Percentiles rank a stretch among this genome's conserved stretches.
Conservation (phyloP, 75 land plant species). For the Azolla pinnata region DNA sequence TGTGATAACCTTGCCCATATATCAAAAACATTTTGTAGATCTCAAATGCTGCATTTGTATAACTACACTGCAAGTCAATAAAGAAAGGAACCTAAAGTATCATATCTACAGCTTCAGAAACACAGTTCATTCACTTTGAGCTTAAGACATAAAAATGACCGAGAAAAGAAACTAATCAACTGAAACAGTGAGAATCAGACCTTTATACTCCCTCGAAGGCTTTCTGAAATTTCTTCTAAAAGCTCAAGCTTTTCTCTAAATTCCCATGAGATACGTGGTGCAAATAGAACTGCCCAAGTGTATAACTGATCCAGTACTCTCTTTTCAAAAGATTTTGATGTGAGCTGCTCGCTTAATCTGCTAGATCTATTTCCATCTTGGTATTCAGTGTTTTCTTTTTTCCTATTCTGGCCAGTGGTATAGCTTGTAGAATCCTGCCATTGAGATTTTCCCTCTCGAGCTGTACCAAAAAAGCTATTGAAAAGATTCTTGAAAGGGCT, state of each 20-base stretch:
- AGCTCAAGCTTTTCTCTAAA: constrained; percentile 32
- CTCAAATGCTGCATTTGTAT: too few species aligned
- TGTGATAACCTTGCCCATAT: too few species aligned
- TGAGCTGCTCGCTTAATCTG: constrained; percentile 19
- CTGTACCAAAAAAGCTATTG: constrained; percentile 55
- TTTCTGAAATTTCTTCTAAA: constrained; percentile 47
- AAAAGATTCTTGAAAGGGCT: constrained; percentile 42
- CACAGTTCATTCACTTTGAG: too few species aligned
- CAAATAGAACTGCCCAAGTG: constrained; percentile 63
- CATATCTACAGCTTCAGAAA: too few species aligned
- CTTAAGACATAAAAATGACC: too few species aligned
- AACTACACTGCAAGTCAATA: too few species aligned
- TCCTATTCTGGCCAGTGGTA: constrained; percentile 8
- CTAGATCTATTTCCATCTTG: constrained; percentile 11
- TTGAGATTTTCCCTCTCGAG: constrained; percentile 3
- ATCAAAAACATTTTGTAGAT: too few species aligned
- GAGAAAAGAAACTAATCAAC: too few species aligned
- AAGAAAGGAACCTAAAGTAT: too few species aligned
- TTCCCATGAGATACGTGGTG: constrained; percentile 23
- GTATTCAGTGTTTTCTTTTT: constrained; percentile 9
- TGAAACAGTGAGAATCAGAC: constrained; percentile 25
- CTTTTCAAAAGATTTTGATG: constrained; percentile 33
- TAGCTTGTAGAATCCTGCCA: constrained; percentile 26
- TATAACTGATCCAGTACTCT: constrained; percentile 46
- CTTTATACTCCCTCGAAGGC: constrained; percentile 58